phyloP scores from a whole-genome alignment of 495 filamentous ascomycete genomes.

The Darksidea phi region DNA sequence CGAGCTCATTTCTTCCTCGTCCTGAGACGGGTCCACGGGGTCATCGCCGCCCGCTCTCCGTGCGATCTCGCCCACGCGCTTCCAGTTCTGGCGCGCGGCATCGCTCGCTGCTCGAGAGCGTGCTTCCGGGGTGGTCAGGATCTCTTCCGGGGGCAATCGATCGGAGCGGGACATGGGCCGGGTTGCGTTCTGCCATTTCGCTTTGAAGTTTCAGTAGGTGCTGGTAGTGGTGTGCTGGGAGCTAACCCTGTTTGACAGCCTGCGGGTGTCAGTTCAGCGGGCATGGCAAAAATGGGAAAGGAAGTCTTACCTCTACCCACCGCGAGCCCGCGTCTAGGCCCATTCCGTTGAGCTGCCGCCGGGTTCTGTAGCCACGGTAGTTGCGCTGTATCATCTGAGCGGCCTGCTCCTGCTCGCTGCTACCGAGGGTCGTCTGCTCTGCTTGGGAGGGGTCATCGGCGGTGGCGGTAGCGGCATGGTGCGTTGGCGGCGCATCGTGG shows the following conservation, averaged over 20 bases:
- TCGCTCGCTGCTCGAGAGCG: conserved; percentile 36
- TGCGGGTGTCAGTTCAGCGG: conserved; percentile 15
- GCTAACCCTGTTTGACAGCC: conserved; percentile 44
- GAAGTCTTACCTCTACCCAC: conserved; percentile 58
- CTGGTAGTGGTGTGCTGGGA: background rate
- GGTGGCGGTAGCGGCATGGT: no score
- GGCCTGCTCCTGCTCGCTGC: conserved; percentile 16
- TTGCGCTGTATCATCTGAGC: conserved; percentile 51
- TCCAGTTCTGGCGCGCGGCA: conserved; percentile 68
- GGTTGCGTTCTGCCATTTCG: conserved; percentile 39
- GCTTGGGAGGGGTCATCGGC: no score
- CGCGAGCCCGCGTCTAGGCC: conserved; percentile 64
- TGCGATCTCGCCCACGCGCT: conserved; percentile 67
- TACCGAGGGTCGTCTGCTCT: no score
- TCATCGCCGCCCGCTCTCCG: conserved; percentile 66
- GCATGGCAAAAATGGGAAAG: conserved; percentile 8
- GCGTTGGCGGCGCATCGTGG: background rate
- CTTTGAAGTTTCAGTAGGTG: conserved; percentile 33
- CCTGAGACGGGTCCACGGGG: conserved; percentile 41
- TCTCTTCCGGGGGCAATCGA: background rate
- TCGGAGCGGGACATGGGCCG: conserved; percentile 33
- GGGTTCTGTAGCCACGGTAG: conserved; percentile 68
- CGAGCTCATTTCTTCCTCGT: conserved; percentile 40
- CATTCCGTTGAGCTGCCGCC: conserved; percentile 63
- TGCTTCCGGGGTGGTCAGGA: background rate